Evolutionary conservation across 2,329 filamentous ascomycete genomes (phyloP).

Genomic region (Fusarium goolgardi): DNA sequence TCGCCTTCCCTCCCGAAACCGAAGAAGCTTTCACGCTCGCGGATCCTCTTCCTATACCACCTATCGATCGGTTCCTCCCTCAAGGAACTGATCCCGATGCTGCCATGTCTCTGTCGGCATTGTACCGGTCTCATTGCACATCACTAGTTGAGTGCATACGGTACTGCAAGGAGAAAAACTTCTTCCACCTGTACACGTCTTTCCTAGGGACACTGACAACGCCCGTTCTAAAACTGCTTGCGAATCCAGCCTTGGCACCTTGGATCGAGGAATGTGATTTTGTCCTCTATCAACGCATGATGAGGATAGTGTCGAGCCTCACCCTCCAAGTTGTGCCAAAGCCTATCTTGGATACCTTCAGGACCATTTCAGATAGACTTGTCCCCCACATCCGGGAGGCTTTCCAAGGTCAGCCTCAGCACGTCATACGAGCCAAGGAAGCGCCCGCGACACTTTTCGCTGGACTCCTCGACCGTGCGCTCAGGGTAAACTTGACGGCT

Average conservation of each 20-base stretch:
- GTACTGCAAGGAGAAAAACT: constrained; percentile 96
- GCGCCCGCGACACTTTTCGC: constrained; percentile 91
- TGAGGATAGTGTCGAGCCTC: constrained; percentile 87
- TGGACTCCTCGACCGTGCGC: constrained; percentile 83
- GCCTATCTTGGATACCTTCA: constrained; percentile 84
- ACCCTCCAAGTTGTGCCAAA: constrained; percentile 93
- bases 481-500: constrained; percentile 92
- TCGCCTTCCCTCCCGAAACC: constrained; percentile 70
- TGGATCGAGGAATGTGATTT: constrained; percentile 98
- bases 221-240: constrained; percentile 92
- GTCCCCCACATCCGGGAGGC: constrained; percentile 85
- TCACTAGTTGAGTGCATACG: constrained; percentile 95
- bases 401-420: constrained; percentile 84
- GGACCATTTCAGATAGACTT: constrained; percentile 85
- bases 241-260: constrained; percentile 80
- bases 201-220: constrained; percentile 97
- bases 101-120: constrained; percentile 83
- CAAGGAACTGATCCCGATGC: constrained; percentile 85
- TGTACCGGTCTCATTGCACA: constrained; percentile 95
- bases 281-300: constrained; percentile 96
- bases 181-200: constrained; percentile 93
- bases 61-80: constrained; percentile 84
- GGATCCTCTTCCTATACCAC: constrained; percentile 82
- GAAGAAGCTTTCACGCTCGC: constrained; percentile 67
- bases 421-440: constrained; percentile 88